A percentile compares a stretch with the other conserved stretches of the same genome.
Evolutionary conservation across 169 alveolate genomes (phyloP).

Genomic region (Eimeria falciformis): DNA sequence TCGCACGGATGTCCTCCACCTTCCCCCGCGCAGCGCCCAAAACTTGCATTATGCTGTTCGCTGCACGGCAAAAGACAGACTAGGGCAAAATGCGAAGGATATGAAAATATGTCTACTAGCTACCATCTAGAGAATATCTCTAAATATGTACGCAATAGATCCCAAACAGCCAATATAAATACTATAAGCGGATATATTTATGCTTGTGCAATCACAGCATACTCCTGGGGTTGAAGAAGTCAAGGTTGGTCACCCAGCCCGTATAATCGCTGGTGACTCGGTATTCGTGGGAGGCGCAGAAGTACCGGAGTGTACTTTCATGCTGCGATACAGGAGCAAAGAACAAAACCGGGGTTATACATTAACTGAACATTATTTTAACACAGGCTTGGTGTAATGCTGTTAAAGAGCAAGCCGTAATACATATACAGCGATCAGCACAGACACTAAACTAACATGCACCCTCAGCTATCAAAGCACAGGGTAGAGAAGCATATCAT

Average conservation of each 20-base stretch:
- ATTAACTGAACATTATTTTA: no score
- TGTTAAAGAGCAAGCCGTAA: no score
- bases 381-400: no score
- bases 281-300: slow-evolving; percentile 91
- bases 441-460: no score
- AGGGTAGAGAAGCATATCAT: not conserved
- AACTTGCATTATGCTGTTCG: slow-evolving; percentile 82
- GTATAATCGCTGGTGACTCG: slow-evolving; percentile 83
- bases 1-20: slow-evolving; percentile 12
- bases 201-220: not conserved
- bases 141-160: not conserved
- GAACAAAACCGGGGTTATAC: not conserved
- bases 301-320: slow-evolving; percentile 80
- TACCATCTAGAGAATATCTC: not conserved
- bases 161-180: not conserved
- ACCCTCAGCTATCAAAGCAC: not conserved
- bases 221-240: slow-evolving; percentile 86
- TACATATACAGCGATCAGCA: no score
- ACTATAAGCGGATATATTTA: not conserved
- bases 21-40: slow-evolving; percentile 91
- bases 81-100: not conserved
- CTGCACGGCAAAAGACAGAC: slow-evolving; percentile 33
- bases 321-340: slow-evolving; percentile 12
- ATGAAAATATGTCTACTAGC: no score
- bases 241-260: slow-evolving; percentile 93